Conservation (phyloP, 768 basidiomycete species). For the Sarcodon sp. region DNA sequence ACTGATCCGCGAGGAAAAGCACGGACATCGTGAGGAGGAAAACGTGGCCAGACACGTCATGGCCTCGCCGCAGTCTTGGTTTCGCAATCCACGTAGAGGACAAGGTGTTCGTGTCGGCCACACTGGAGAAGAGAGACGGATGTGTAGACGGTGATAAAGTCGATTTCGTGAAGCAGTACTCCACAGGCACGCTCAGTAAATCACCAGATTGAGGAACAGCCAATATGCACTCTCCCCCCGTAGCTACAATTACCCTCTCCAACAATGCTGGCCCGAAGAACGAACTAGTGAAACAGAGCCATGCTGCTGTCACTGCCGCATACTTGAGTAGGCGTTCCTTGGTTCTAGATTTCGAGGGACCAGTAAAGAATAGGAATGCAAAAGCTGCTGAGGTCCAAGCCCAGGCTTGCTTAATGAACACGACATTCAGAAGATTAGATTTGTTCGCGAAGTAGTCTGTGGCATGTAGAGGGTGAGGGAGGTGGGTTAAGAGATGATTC, state of each 20-base stretch:
- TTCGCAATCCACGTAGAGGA: conserved; percentile 28
- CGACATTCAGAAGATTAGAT: conserved; percentile 66
- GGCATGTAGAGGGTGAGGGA: conserved; percentile 52
- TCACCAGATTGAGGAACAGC: conserved; percentile 38
- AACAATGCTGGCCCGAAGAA: conserved; percentile 79
- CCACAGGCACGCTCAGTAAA: conserved; percentile 36
- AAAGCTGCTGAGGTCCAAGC: conserved; percentile 75
- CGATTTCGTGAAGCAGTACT: conserved; percentile 40
- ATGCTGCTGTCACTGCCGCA: conserved; percentile 44
- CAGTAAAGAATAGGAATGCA: conserved; percentile 42
- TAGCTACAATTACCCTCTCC: conserved; percentile 46
- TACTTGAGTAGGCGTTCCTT: conserved; percentile 36
- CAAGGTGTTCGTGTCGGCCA: background rate
- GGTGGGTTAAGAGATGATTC: conserved; percentile 51
- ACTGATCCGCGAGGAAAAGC: conserved; percentile 69
- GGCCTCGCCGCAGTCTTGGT: conserved; percentile 66
- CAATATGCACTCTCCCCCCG: conserved; percentile 73
- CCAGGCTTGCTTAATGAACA: conserved; percentile 89
- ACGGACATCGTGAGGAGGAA: conserved; percentile 77
- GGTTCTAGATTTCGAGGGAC: conserved; percentile 31
- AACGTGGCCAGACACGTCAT: conserved; percentile 90
- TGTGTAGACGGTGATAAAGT: conserved; percentile 47
- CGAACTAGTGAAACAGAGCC: conserved; percentile 73
- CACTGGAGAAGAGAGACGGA: conserved; percentile 38
- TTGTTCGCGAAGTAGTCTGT: conserved; percentile 73